Evolutionary conservation across 768 basidiomycete species (phyloP).

Genomic region (Boletellus sp.): DNA sequence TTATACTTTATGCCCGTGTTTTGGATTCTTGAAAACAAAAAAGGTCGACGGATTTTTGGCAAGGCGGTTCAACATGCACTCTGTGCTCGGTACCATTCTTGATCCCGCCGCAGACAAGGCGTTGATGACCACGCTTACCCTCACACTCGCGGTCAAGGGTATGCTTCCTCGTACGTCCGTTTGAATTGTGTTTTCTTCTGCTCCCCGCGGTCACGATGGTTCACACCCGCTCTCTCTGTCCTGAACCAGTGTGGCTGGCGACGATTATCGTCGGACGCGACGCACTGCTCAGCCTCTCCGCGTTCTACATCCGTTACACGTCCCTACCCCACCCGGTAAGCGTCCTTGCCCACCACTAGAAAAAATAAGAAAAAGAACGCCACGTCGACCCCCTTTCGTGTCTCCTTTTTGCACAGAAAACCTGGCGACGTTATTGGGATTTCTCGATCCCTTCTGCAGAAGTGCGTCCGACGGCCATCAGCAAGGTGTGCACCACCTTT

Average conservation of each 20-base stretch:
- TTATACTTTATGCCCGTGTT: too few species aligned
- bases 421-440: conserved; percentile 91
- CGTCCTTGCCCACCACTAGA: neutral
- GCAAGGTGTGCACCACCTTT: conserved; percentile 57
- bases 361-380: neutral
- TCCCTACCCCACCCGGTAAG: conserved; percentile 80
- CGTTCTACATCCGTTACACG: conserved; percentile 91
- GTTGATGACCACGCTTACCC: conserved; percentile 89
- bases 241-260: conserved; percentile 70
- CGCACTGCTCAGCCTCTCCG: conserved; percentile 77
- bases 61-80: conserved; percentile 77
- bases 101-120: conserved; percentile 98
- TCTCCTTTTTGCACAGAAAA: conserved; percentile 61
- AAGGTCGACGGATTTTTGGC: conserved; percentile 93
- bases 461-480: conserved; percentile 89
- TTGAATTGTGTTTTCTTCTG: neutral
- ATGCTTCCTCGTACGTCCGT: conserved; percentile 70
- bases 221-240: neutral
- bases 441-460: conserved; percentile 94
- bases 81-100: conserved; percentile 92
- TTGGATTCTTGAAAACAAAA: too few species aligned
- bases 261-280: conserved; percentile 88
- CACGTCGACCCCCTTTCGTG: conserved; percentile 1
- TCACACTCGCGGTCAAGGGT: conserved; percentile 79
- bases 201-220: neutral